Evolutionary conservation across 2,329 filamentous ascomycete species (phyloP).

Genomic region (Xylariaceae sp.): DNA sequence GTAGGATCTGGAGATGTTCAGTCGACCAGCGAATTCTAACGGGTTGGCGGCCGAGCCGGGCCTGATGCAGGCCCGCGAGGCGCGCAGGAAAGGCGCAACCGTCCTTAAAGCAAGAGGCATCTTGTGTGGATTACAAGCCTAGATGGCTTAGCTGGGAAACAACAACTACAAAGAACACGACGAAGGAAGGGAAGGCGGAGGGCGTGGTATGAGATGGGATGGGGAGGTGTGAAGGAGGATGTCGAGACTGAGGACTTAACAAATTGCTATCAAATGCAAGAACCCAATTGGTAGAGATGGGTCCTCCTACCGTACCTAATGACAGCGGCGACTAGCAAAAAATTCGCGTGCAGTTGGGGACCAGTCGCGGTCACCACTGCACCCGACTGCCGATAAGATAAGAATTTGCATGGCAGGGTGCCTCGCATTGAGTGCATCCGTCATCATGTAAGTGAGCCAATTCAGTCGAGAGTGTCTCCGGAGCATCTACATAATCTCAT

Average conservation of each 20-base stretch:
- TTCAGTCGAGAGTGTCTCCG: too few relatives aligned
- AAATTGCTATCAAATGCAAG: neutral
- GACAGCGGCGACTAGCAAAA: neutral
- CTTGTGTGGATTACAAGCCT: slow-evolving; percentile 34
- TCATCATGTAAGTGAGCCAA: too few relatives aligned
- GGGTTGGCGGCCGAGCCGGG: slow-evolving; percentile 68
- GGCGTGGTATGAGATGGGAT: slow-evolving; percentile 7
- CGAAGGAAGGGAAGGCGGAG: slow-evolving; percentile 1
- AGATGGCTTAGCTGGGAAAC: slow-evolving; percentile 5
- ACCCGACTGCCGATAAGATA: neutral
- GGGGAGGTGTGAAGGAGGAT: slow-evolving; percentile 10
- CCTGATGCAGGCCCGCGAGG: slow-evolving; percentile 70
- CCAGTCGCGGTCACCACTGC: neutral
- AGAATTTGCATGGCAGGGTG: neutral
- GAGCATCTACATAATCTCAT: too few relatives aligned
- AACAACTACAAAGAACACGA: slow-evolving; percentile 4
- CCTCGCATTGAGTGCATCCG: neutral
- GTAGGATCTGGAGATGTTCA: slow-evolving; percentile 63
- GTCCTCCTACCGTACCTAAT: neutral
- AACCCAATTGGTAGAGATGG: too few relatives aligned
- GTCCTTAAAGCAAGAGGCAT: slow-evolving; percentile 82
- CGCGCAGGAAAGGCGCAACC: slow-evolving; percentile 74
- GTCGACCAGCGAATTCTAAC: slow-evolving; percentile 65
- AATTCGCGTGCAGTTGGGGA: neutral
- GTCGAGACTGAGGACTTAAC: slow-evolving; percentile 2